phyloP scores from a whole-genome alignment of 2,329 filamentous ascomycete genomes.

The Hypoxylon sp. region DNA sequence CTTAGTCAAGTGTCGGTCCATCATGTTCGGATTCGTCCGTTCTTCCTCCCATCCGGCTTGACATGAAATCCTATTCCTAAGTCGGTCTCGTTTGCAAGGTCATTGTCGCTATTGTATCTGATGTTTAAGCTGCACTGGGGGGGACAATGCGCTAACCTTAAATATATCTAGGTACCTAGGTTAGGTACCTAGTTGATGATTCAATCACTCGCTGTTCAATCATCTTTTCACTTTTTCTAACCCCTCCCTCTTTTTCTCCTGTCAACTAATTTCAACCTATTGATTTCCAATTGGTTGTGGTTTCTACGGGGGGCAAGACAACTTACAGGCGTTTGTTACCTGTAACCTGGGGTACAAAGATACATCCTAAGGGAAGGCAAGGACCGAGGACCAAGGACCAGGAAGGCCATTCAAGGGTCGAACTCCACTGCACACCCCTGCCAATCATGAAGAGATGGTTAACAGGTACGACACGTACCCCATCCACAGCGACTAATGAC shows the following conservation, averaged over 20 bases:
- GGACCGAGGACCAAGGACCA: slow-evolving; percentile 35
- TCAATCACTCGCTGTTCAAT: neutral
- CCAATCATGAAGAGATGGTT: slow-evolving; percentile 49
- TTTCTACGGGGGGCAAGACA: neutral
- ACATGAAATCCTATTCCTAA: slow-evolving; percentile 3
- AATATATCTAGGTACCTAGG: neutral
- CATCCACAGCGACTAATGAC: slow-evolving; percentile 44
- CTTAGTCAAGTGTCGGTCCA: slow-evolving; percentile 30
- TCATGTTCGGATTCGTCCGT: slow-evolving; percentile 34
- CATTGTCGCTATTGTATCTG: neutral
- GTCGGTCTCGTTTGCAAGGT: slow-evolving; percentile 6
- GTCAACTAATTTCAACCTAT: neutral
- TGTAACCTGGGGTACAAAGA: slow-evolving; percentile 14
- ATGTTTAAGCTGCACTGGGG: neutral
- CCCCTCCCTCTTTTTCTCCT: neutral
- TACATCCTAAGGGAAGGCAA: slow-evolving; percentile 5
- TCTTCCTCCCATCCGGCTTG: slow-evolving; percentile 6
- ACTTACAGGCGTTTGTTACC: slow-evolving; percentile 16
- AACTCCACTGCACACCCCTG: slow-evolving; percentile 36
- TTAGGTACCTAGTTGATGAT: neutral
- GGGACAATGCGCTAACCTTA: neutral
- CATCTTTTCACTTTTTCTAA: neutral
- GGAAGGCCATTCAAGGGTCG: slow-evolving; percentile 42
- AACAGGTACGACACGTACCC: slow-evolving; percentile 45
- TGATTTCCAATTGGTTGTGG: neutral